Percentiles rank a stretch among this genome's conserved stretches.
These are phyloP conservation scores for Tolypocladium endophyticum DNA, from an alignment of 2,329 filamentous ascomycete genomes.

Conservation along the genomic window DNA sequence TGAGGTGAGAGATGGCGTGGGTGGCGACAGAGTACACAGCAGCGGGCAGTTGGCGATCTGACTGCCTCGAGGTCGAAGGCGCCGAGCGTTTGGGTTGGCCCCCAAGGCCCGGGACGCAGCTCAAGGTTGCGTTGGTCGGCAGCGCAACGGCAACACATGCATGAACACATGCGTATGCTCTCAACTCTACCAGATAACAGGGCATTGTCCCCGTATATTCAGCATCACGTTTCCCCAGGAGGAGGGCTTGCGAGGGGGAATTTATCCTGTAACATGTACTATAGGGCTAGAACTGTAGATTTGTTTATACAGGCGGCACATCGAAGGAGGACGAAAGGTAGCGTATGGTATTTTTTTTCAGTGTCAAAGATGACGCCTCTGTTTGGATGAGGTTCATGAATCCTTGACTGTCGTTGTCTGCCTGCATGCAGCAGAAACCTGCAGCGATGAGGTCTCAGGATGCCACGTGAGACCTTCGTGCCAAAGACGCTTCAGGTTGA, in stretches of 20 bases:
- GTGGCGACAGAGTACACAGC: background rate
- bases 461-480: background rate
- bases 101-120: background rate
- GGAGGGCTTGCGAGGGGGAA: background rate
- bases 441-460: background rate
- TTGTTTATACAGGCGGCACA: background rate
- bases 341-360: background rate
- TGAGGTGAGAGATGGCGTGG: conserved; percentile 5
- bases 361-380: background rate
- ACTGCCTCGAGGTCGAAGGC: conserved; percentile 1
- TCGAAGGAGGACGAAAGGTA: background rate
- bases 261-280: conserved; percentile 1
- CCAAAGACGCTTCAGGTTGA: background rate
- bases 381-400: background rate
- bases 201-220: background rate
- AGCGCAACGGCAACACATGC: background rate
- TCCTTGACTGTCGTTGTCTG: background rate
- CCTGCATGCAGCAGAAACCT: background rate
- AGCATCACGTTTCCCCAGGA: background rate
- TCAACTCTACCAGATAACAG: conserved; percentile 7
- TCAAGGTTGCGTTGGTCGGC: background rate
- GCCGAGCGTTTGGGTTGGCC: conserved; percentile 1
- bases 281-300: conserved; percentile 1
- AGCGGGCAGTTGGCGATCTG: background rate
- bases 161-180: background rate